A percentile compares a stretch with the other conserved stretches of the same genome.
Conservation (phyloP, 2,329 filamentous ascomycete species). For the Fusarium solani-melongenae region DNA sequence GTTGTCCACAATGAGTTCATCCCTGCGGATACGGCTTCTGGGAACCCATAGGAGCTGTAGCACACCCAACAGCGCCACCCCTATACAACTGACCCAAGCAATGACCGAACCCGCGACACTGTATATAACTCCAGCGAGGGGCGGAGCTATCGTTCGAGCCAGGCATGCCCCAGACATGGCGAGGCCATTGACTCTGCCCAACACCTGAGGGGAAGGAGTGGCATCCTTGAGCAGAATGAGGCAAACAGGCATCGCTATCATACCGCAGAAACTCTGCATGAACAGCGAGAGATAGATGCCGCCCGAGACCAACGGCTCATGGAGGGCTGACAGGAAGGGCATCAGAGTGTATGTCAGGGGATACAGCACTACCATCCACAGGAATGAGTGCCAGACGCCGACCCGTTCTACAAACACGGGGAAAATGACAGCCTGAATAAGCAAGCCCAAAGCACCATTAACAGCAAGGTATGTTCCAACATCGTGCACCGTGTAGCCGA, state of each 20-base stretch:
- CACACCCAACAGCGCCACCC: constrained; percentile 37
- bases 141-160: constrained; percentile 76
- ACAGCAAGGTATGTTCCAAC: constrained; percentile 76
- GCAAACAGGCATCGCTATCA: constrained; percentile 74
- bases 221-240: constrained; percentile 80
- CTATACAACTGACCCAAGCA: constrained; percentile 54
- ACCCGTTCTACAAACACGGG: constrained; percentile 71
- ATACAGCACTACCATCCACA: constrained; percentile 73
- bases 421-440: constrained; percentile 79
- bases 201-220: constrained; percentile 68
- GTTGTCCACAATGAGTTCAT: constrained; percentile 32
- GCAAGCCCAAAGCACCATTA: constrained; percentile 77
- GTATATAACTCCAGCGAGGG: constrained; percentile 75
- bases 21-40: constrained; percentile 6
- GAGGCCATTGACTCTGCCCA: constrained; percentile 78
- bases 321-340: constrained; percentile 72
- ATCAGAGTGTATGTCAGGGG: constrained; percentile 76
- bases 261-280: constrained; percentile 74
- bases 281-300: constrained; percentile 75
- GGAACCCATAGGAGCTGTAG: constrained; percentile 39
- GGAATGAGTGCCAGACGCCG: constrained; percentile 75
- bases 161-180: constrained; percentile 78
- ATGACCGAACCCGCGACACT: constrained; percentile 63
- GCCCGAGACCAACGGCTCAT: constrained; percentile 61
- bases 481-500: constrained; percentile 73